Percentiles rank a stretch among this genome's conserved stretches.
Evolutionary conservation across 257 asterid genomes (phyloP).

Genomic region (Echium plantagineum): DNA sequence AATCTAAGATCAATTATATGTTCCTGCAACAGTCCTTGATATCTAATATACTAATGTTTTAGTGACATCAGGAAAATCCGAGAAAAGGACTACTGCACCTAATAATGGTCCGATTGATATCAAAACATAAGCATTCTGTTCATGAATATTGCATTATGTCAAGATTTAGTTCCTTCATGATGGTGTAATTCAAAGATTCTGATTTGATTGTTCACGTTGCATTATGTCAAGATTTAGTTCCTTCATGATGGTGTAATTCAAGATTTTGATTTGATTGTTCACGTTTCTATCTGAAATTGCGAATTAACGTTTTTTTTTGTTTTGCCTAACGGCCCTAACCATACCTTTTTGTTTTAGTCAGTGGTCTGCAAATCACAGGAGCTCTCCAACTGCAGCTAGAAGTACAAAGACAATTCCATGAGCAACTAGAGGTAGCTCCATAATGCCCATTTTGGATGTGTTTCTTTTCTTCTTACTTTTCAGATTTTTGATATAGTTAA

Average conservation of each 20-base stretch:
- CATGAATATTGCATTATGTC: background rate
- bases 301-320: background rate
- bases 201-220: background rate
- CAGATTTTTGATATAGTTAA: background rate
- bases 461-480: background rate
- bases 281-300: background rate
- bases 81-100: slow-evolving; percentile 21
- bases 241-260: background rate
- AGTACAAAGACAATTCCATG: slow-evolving; percentile 75
- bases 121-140: slow-evolving; percentile 29
- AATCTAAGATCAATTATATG: background rate
- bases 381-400: slow-evolving; percentile 64
- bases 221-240: background rate
- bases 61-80: slow-evolving; percentile 37
- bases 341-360: slow-evolving; percentile 15
- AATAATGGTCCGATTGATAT: slow-evolving; percentile 29
- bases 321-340: slow-evolving; percentile 3
- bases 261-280: background rate
- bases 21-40: background rate
- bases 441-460: too few relatives aligned
- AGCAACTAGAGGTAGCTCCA: slow-evolving; percentile 65
- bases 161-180: background rate
- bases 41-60: slow-evolving; percentile 1
- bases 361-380: slow-evolving; percentile 64
- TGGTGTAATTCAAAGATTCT: background rate